A percentile compares a stretch with the other conserved stretches of the same genome.
phyloP scores from a whole-genome alignment of 495 filamentous ascomycete genomes.

The Tetracladium setigerum region DNA sequence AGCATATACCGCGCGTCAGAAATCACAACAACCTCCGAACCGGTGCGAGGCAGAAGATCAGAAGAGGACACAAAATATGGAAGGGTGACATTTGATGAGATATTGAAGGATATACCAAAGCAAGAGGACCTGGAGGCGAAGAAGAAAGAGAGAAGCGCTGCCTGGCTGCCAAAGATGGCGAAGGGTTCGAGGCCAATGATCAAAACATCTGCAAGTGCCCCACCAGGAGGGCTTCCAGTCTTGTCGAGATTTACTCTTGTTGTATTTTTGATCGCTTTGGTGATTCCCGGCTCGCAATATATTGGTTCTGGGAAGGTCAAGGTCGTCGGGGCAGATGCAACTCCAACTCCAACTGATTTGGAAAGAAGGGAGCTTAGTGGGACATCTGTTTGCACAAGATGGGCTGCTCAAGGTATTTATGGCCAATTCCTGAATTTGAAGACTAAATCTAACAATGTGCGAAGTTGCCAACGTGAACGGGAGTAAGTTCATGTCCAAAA shows the following conservation, averaged over 20 bases:
- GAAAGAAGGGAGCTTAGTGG: slow-evolving; percentile 34
- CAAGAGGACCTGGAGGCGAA: neutral
- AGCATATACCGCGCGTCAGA: slow-evolving; percentile 5
- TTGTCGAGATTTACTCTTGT: slow-evolving; percentile 38
- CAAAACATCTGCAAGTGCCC: slow-evolving; percentile 31
- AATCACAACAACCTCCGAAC: neutral
- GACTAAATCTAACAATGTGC: neutral
- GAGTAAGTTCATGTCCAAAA: slow-evolving; percentile 18
- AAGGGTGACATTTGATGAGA: slow-evolving; percentile 3
- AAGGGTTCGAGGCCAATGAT: slow-evolving; percentile 26
- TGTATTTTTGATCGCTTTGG: slow-evolving; percentile 43
- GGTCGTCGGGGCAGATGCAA: slow-evolving; percentile 34
- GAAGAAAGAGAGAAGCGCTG: slow-evolving; percentile 1
- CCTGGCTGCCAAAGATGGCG: slow-evolving; percentile 1
- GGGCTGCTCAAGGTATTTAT: slow-evolving; percentile 62
- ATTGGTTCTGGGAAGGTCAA: slow-evolving; percentile 21
- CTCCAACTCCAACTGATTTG: slow-evolving; percentile 3
- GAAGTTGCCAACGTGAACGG: slow-evolving; percentile 47
- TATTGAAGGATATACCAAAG: neutral
- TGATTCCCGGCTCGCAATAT: slow-evolving; percentile 37
- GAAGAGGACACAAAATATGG: slow-evolving; percentile 13
- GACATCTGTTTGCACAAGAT: slow-evolving; percentile 56
- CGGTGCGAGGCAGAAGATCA: neutral
- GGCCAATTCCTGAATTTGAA: neutral
- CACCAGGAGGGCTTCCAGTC: slow-evolving; percentile 29